phyloP scores from a whole-genome alignment of 192 early-diverging fungal species.

The Chytriomyces confervae region DNA sequence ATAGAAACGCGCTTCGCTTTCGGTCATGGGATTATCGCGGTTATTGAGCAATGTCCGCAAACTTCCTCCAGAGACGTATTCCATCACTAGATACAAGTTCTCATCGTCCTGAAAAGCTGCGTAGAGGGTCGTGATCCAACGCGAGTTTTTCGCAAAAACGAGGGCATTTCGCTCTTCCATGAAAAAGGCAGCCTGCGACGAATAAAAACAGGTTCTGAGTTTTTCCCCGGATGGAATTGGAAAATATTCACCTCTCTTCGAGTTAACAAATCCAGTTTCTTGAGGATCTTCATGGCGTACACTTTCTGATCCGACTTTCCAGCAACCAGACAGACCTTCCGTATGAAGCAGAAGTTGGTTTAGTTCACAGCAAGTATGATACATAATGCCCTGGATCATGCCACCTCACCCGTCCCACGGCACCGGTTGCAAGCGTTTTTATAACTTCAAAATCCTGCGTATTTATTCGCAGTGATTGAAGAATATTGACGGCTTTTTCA shows the following conservation, averaged over 20 bases:
- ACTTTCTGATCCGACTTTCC: constrained; percentile 70
- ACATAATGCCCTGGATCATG: constrained; percentile 32
- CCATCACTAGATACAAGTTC: constrained; percentile 64
- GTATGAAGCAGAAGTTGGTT: constrained; percentile 47
- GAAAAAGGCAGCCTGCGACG: constrained; percentile 77
- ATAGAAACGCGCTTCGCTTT: constrained; percentile 77
- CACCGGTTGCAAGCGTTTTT: constrained; percentile 76
- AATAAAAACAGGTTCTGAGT: neutral
- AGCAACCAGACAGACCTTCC: constrained; percentile 79
- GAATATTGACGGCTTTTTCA: constrained; percentile 42
- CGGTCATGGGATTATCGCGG: constrained; percentile 54
- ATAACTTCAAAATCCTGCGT: constrained; percentile 77
- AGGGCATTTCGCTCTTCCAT: constrained; percentile 85
- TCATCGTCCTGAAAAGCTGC: constrained; percentile 66
- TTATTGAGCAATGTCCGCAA: constrained; percentile 69
- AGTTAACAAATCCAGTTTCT: constrained; percentile 73
- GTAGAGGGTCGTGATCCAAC: constrained; percentile 60
- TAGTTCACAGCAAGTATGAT: constrained; percentile 34
- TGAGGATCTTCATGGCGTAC: constrained; percentile 83
- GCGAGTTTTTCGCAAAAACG: constrained; percentile 59
- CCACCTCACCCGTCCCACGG: constrained; percentile 66
- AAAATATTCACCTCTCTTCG: constrained; percentile 66
- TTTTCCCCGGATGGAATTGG: constrained; percentile 10
- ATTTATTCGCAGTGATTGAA: constrained; percentile 66
- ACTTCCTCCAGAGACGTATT: constrained; percentile 71